A percentile compares a stretch with the other conserved stretches of the same genome.
These are phyloP conservation scores for Cicer cuneatum DNA, from an alignment of 306 rosid species.

Conservation along the genomic window DNA sequence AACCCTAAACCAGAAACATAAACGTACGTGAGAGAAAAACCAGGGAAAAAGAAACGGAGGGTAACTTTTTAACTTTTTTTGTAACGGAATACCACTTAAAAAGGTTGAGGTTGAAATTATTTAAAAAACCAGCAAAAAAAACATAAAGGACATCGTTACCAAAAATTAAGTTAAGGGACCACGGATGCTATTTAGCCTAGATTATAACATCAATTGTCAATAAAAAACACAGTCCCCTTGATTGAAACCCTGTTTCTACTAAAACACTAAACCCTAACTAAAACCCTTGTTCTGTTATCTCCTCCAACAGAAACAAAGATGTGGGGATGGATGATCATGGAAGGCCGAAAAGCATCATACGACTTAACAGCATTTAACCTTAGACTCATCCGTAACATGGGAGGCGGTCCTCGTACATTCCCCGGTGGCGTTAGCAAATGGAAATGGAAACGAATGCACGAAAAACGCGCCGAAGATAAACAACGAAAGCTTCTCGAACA, in stretches of 20 bases:
- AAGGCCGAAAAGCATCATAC: slow-evolving; percentile 46
- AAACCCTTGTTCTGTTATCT: not conserved
- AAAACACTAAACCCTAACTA: not conserved
- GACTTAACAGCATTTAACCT: slow-evolving; percentile 49
- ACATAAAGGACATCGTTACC: too few species aligned
- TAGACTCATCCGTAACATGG: slow-evolving; percentile 65
- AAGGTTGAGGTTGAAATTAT: too few species aligned
- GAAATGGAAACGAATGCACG: slow-evolving; percentile 99
- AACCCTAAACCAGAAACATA: too few species aligned
- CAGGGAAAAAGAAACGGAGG: too few species aligned
- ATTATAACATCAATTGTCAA: too few species aligned
- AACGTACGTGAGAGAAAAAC: too few species aligned
- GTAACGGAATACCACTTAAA: too few species aligned
- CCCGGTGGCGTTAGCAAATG: slow-evolving; percentile 92
- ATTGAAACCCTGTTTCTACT: not conserved
- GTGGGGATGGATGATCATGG: slow-evolving; percentile 55
- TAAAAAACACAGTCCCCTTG: too few species aligned
- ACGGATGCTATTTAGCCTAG: too few species aligned
- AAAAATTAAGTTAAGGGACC: too few species aligned
- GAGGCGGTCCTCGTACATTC: slow-evolving; percentile 94
- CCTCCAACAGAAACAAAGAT: slow-evolving; percentile 40
- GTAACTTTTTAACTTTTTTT: too few species aligned
- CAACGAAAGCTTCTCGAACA: slow-evolving; percentile 69
- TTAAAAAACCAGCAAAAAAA: too few species aligned
- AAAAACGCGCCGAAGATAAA: slow-evolving; percentile 81